Evolutionary conservation across 139 green algal genomes (phyloP).

Genomic region (Zygnema cylindricum): DNA sequence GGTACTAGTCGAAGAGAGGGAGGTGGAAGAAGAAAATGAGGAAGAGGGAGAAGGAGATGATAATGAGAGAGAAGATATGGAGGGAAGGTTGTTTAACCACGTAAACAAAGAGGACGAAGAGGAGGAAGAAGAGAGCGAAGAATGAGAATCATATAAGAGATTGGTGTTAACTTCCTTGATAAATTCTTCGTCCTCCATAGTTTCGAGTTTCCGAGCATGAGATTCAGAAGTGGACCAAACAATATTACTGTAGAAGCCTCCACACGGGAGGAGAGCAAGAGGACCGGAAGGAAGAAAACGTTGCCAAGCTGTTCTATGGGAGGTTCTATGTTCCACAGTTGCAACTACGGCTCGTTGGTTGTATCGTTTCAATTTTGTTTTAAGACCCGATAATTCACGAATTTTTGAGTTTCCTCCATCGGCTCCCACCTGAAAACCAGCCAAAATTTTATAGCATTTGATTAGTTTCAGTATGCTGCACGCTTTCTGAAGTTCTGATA

Average conservation of each 20-base stretch:
- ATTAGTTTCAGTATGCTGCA: too few relatives aligned
- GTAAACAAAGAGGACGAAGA: conserved; percentile 24
- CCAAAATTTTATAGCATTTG: too few relatives aligned
- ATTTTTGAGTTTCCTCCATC: conserved; percentile 49
- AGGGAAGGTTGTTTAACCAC: neutral
- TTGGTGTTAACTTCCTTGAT: conserved; percentile 56
- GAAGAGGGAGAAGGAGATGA: too few relatives aligned
- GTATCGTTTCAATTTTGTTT: conserved; percentile 26
- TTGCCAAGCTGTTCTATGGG: conserved; percentile 62
- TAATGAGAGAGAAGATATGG: neutral
- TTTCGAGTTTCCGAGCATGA: conserved; percentile 40
- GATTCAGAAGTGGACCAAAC: conserved; percentile 66
- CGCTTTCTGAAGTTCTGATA: too few relatives aligned
- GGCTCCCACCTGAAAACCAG: conserved; percentile 60
- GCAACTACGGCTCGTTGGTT: conserved; percentile 42
- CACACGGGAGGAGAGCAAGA: conserved; percentile 65
- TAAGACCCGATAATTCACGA: conserved; percentile 40
- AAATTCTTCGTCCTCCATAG: conserved; percentile 50
- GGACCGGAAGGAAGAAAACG: conserved; percentile 66
- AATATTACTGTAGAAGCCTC: conserved; percentile 62
- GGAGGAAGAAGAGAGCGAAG: neutral
- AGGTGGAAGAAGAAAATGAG: too few relatives aligned
- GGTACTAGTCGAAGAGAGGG: too few relatives aligned
- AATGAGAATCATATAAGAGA: conserved; percentile 30
- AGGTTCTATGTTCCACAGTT: conserved; percentile 27